phyloP scores from a whole-genome alignment of 75 land plant genomes.

The Pseudotsuga menziesii region DNA sequence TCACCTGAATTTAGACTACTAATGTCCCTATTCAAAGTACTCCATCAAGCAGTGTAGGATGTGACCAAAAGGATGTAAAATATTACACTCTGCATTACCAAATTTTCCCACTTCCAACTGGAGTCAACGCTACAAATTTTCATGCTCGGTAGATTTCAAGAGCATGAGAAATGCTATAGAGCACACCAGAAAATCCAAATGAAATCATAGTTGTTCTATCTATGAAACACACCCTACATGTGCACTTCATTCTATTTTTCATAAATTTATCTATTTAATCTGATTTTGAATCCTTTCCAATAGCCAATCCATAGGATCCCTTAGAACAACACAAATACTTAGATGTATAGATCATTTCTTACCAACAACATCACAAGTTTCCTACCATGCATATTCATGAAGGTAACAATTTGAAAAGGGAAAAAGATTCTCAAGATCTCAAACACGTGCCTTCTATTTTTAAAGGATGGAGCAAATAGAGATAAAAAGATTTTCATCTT shows the following conservation, averaged over 20 bases:
- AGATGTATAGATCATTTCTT: neutral
- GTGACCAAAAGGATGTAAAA: neutral
- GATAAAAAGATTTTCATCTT: too few species aligned
- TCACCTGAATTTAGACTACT: too few species aligned
- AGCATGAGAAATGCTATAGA: conserved; percentile 4
- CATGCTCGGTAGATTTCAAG: neutral
- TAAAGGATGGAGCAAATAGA: too few species aligned
- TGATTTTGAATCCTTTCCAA: neutral
- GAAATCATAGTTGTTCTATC: neutral
- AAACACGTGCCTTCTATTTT: too few species aligned
- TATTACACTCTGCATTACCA: neutral
- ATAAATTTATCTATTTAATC: neutral
- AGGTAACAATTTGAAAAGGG: too few species aligned
- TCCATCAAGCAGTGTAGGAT: neutral
- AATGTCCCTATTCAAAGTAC: too few species aligned
- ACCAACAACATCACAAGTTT: too few species aligned
- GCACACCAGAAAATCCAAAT: neutral
- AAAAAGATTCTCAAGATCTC: too few species aligned
- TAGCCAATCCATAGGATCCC: neutral
- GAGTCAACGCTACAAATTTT: neutral
- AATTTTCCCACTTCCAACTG: neutral
- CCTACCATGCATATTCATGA: too few species aligned
- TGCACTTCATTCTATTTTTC: neutral
- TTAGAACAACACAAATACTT: neutral
- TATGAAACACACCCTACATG: neutral